Evolutionary conservation across 257 asterid species (phyloP), one percentile per base, ranked within the genome.

Genomic region (Forsythia suspensa): DNA sequence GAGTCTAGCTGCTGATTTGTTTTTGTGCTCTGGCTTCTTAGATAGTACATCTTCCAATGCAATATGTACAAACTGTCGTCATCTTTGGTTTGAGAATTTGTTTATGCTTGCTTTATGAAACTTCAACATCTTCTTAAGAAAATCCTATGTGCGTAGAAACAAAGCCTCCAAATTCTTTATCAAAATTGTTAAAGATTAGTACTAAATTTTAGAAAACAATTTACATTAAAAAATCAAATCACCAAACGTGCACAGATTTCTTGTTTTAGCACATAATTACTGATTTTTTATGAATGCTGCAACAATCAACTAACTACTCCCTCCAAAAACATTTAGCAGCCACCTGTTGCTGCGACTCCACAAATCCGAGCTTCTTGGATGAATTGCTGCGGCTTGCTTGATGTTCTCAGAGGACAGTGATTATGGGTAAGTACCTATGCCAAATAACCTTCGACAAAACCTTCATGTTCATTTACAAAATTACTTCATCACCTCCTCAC

Each of bases 351-450:
- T 37, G 37, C 67, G 43, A 68, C 74, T 24, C 79, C 86, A 63
- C 43, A n/a, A 16, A 24, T 61, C 3, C 68, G 13, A 57, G 73
- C 78, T 80, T 84, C 87, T 8, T 87, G 87, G 87, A 78, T 24
- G 63, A 82, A 79, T 67, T 82, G 90, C 78, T 87, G 90, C 24
- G 87, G 88, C 21, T 74, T 84, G 71, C 77, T 82, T 71, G 90
- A 84, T 44, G 71, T 71, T 80, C 40, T 84, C 51, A 76, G 46
- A 73, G 74, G 51, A 40, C 80, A 76, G 39, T 80, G 79, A 82
- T 52, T 70, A 29, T 52, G 55, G 83, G 84, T 78, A 79, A 63
- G 29, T 72, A 68, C 57, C 20, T 8, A 21, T 36, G 65, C 24
- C 61, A 3, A 38, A 40, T 13, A 38, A 9, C 38, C 34, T 65